Evolutionary conservation across 2,329 filamentous ascomycete genomes (phyloP).

Genomic region (Xylariaceae sp.): DNA sequence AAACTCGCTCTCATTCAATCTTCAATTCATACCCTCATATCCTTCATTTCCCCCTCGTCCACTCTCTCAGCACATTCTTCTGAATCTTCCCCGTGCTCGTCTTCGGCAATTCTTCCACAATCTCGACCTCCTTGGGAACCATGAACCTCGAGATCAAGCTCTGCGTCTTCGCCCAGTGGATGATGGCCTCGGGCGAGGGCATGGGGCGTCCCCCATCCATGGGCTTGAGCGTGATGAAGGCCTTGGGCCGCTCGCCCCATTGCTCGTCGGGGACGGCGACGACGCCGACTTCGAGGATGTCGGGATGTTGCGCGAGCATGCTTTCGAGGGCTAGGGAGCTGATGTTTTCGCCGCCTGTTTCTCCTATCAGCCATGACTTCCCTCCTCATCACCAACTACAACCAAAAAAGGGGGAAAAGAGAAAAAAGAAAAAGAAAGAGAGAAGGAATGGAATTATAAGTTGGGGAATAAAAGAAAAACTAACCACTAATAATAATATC

Average conservation of each 20-base stretch:
- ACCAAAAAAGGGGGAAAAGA: too few relatives aligned
- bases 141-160: conserved; percentile 86
- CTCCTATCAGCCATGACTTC: too few relatives aligned
- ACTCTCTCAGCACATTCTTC: conserved; percentile 88
- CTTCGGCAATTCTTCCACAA: conserved; percentile 87
- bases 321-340: conserved; percentile 87
- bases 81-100: conserved; percentile 94
- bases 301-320: conserved; percentile 82
- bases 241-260: conserved; percentile 96
- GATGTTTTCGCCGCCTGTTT: conserved; percentile 86
- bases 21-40: conserved; percentile 1
- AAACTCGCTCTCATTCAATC: background rate
- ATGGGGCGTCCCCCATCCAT: conserved; percentile 41
- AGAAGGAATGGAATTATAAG: background rate
- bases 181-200: conserved; percentile 62
- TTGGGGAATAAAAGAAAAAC: conserved; percentile 23
- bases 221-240: conserved; percentile 75
- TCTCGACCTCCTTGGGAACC: conserved; percentile 67
- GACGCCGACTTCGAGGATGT: conserved; percentile 86
- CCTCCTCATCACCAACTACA: too few relatives aligned
- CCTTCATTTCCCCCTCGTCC: conserved; percentile 54
- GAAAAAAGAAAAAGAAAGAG: background rate
- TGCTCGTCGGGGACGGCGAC: conserved; percentile 81
- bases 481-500: conserved; percentile 95
- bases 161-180: conserved; percentile 78